Conservation (phyloP, 495 filamentous ascomycete species). For the Viridothelium virens region DNA sequence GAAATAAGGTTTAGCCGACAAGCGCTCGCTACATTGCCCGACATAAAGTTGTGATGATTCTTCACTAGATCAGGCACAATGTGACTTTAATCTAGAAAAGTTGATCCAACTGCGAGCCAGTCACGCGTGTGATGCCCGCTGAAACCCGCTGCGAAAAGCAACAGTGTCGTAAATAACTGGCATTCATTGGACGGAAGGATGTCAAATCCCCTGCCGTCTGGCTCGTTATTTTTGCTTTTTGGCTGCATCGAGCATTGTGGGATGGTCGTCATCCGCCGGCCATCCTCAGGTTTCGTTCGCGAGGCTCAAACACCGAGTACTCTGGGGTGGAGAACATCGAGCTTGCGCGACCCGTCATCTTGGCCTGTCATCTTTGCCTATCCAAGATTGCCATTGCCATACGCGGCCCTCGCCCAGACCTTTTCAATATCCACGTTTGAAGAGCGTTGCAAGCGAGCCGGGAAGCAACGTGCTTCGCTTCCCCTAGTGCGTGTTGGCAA, state of each 20-base stretch:
- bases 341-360: too few species aligned
- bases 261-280: not conserved
- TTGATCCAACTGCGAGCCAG: not conserved
- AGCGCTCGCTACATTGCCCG: not conserved
- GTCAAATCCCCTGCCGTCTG: conserved; percentile 6
- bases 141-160: not conserved
- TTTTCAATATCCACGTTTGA: not conserved
- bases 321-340: not conserved
- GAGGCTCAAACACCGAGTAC: not conserved
- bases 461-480: not conserved
- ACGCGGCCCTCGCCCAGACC: too few species aligned
- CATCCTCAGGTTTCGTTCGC: not conserved
- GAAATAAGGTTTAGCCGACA: not conserved
- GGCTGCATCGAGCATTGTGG: too few species aligned
- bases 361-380: too few species aligned
- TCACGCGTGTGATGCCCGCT: not conserved
- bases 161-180: not conserved
- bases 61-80: not conserved
- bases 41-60: not conserved
- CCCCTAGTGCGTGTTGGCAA: not conserved
- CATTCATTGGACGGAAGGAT: not conserved
- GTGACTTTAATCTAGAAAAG: not conserved
- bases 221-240: not conserved
- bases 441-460: not conserved
- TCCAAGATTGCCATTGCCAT: too few species aligned